Conservation (phyloP, 495 filamentous ascomycete genomes). For the Neurospora pannonica region DNA sequence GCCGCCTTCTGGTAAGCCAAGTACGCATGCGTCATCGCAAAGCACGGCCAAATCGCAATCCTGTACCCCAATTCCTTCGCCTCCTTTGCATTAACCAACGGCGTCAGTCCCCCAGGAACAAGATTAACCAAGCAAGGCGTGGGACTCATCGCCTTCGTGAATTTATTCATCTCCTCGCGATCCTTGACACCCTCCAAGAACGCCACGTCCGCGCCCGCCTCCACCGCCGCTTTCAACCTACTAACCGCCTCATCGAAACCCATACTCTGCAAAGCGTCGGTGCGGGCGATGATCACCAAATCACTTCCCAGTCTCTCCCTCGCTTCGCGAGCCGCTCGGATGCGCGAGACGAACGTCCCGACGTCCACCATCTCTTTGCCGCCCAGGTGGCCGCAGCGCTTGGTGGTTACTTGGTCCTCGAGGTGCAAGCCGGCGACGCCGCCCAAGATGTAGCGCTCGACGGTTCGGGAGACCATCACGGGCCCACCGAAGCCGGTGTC, state of each 20-base stretch:
- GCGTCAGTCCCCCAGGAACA: constrained; percentile 52
- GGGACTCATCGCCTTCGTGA: constrained; percentile 4
- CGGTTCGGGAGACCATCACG: constrained; percentile 52
- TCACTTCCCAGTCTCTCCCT: constrained; percentile 36
- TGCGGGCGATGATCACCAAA: constrained; percentile 61
- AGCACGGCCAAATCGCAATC: constrained; percentile 54
- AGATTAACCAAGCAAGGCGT: constrained; percentile 54
- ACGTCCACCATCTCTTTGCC: constrained; percentile 52
- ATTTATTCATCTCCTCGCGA: constrained; percentile 33
- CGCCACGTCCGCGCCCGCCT: constrained; percentile 53
- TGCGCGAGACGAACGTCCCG: constrained; percentile 45
- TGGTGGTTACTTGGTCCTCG: constrained; percentile 60
- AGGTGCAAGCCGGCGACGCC: constrained; percentile 65
- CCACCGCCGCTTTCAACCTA: constrained; percentile 46
- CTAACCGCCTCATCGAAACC: constrained; percentile 54
- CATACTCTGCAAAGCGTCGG: constrained; percentile 52
- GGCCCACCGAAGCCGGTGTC: constrained; percentile 58
- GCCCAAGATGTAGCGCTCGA: constrained; percentile 51
- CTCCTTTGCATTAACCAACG: constrained; percentile 44
- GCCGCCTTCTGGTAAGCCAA: constrained; percentile 38
- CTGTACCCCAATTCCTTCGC: constrained; percentile 52
- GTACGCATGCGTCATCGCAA: constrained; percentile 42
- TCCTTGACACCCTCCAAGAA: constrained; percentile 56
- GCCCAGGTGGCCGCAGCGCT: constrained; percentile 54
- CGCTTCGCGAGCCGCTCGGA: constrained; percentile 35